Evolutionary conservation across 2,329 filamentous ascomycete species (phyloP), one percentile per base, ranked within the genome.

Genomic region (Sarocladiaceae sp.): DNA sequence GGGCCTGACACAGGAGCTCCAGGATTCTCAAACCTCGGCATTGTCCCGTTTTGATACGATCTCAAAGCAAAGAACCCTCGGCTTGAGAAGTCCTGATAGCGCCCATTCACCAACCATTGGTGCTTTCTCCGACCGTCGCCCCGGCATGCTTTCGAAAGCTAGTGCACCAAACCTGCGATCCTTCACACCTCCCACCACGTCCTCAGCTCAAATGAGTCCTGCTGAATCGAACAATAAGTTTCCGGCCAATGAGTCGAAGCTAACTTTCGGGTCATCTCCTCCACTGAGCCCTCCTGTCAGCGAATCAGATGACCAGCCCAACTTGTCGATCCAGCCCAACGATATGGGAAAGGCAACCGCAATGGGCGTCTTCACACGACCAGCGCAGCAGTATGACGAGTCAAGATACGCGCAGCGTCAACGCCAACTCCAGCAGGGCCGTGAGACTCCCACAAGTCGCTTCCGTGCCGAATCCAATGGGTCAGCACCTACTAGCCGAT

Each of bases 281-380:
- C 72, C 72, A 37, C 58, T 74, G n/a, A 75, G 72, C 56, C 72
- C 72, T 3, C 83, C 88, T 0, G 78, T 84, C 22, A 90, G 86
- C 62, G 88, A 94, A 57, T 75, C 77, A 1, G 87, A 86, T 25
- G 88, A 93, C n/a, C 72, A 77, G 15, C 70, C 78, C 1, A 66
- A 79, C 1, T 75, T 95, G 13, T 69, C 85, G 8, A 78, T 94
- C 12, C 83, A 89, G 54, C 86, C 88, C 0, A 84, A 84, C 56
- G 92, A 96, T 59, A 76, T 82, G 44, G 90, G 88, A 50, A 96
- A 94, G 64, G 88, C 89, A 4, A 95, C 90, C 0, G 87, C 89
- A 1, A 70, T 76, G 61, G 75, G 75, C 18, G 70, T 79, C 22
- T 78, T 80, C 54, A 87, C 87, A 57, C 90, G 90, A 63, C 88